These are phyloP conservation scores for Dorcoceras hygrometricum DNA, from an alignment of 257 asterid species.

Conservation along the genomic window DNA sequence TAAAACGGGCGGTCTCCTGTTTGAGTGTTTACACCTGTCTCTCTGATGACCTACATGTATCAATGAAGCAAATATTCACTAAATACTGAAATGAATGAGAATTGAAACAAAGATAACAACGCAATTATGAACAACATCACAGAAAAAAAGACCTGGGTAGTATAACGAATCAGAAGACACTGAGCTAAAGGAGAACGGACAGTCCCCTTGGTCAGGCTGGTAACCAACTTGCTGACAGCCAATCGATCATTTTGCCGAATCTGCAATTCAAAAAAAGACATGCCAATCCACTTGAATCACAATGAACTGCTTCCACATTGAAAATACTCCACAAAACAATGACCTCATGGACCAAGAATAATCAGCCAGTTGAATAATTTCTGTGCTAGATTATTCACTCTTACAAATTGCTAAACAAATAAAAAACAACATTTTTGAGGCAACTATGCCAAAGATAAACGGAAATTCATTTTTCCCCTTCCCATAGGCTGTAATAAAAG, in stretches of 20 bases:
- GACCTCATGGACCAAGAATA: background rate
- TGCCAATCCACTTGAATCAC: conserved; percentile 25
- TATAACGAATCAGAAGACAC: conserved; percentile 89
- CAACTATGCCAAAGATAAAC: background rate
- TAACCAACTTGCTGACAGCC: conserved; percentile 93
- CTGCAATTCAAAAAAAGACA: conserved; percentile 39
- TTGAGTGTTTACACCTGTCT: conserved; percentile 62
- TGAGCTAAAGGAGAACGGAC: conserved; percentile 95
- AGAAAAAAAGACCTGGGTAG: conserved; percentile 64
- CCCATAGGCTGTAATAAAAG: background rate
- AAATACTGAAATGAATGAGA: background rate
- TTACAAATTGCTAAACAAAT: conserved; percentile 12
- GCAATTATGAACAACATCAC: conserved; percentile 19
- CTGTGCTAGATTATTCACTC: conserved; percentile 6
- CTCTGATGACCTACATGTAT: conserved; percentile 70
- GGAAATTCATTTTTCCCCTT: background rate
- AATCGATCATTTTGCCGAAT: conserved; percentile 91
- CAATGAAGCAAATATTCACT: conserved; percentile 22
- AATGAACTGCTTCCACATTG: conserved; percentile 3
- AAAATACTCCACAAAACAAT: conserved; percentile 12
- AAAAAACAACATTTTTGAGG: background rate
- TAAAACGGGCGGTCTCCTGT: conserved; percentile 89
- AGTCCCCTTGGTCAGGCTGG: conserved; percentile 89
- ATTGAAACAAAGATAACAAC: conserved; percentile 18
- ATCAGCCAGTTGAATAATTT: background rate